These are phyloP conservation scores for Zygotorulaspora chibaensis DNA, from an alignment of 805 yeast genomes.

Conservation along the genomic window DNA sequence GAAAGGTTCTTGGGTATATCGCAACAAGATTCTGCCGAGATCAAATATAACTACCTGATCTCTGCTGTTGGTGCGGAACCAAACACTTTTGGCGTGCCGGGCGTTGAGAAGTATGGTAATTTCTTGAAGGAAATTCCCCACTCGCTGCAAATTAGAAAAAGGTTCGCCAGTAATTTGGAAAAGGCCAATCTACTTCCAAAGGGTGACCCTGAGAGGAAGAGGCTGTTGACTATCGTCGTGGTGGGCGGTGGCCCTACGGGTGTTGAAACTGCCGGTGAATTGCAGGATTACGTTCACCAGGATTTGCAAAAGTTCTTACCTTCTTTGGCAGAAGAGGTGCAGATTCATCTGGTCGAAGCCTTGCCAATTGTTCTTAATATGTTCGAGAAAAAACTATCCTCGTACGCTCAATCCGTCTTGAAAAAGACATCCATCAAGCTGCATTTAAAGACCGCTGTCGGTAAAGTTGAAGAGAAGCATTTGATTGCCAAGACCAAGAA, in stretches of 20 bases:
- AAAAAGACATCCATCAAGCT: constrained; percentile 60
- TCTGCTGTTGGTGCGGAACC: constrained; percentile 94
- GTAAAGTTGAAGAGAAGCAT: constrained; percentile 68
- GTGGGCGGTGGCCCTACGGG: constrained; percentile 99
- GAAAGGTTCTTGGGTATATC: constrained; percentile 38
- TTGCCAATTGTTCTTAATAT: constrained; percentile 74
- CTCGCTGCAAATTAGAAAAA: constrained; percentile 74
- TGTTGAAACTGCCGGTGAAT: constrained; percentile 94
- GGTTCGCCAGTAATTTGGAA: constrained; percentile 81
- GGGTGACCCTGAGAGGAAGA: constrained; percentile 74
- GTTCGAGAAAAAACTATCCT: constrained; percentile 43
- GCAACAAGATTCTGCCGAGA: constrained; percentile 41
- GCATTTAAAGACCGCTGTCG: constrained; percentile 82
- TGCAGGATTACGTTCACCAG: constrained; percentile 90
- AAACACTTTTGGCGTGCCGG: constrained; percentile 90
- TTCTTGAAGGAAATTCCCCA: constrained; percentile 88
- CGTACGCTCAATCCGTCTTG: constrained; percentile 42
- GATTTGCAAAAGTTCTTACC: constrained; percentile 87
- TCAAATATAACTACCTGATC: constrained; percentile 76
- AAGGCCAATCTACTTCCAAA: constrained; percentile 81
- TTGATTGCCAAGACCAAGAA: constrained; percentile 70
- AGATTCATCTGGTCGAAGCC: constrained; percentile 85
- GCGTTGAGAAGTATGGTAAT: constrained; percentile 77
- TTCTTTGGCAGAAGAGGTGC: constrained; percentile 75
- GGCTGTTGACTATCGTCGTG: constrained; percentile 80